phyloP scores from a whole-genome alignment of 345 rosid species.

The Pelargonium nanum region DNA sequence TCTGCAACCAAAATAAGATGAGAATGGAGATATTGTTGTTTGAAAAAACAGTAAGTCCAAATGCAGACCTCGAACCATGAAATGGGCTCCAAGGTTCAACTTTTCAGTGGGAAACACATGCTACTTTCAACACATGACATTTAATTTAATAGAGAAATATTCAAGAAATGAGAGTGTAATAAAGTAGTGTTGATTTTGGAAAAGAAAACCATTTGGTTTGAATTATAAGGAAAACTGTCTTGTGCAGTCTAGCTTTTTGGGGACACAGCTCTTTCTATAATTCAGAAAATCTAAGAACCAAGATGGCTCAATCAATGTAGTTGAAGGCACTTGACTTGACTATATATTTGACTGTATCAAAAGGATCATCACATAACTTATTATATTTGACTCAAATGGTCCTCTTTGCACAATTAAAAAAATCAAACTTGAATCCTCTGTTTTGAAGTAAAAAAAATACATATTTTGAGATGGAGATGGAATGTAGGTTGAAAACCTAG shows the following conservation, averaged over 20 bases:
- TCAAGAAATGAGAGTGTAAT: not conserved
- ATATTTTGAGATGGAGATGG: not conserved
- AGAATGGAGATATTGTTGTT: no score
- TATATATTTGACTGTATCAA: not conserved
- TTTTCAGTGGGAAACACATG: not conserved
- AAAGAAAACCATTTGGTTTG: not conserved
- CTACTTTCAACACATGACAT: not conserved
- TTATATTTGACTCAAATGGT: not conserved
- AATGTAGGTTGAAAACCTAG: not conserved
- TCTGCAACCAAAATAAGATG: not conserved
- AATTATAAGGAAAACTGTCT: not conserved
- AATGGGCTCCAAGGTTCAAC: no score
- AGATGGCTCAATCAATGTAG: no score
- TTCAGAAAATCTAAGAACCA: not conserved
- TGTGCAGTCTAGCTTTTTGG: not conserved
- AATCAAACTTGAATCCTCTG: not conserved
- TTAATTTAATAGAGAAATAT: no score
- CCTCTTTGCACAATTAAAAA: no score
- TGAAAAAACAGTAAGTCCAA: not conserved
- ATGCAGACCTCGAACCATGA: no score
- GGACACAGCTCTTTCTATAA: not conserved
- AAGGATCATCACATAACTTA: not conserved
- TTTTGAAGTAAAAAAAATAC: not conserved
- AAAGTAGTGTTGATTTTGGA: not conserved
- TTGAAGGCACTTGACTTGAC: no score